These are phyloP conservation scores for Candida orba DNA, from an alignment of 805 yeast species.

Conservation along the genomic window DNA sequence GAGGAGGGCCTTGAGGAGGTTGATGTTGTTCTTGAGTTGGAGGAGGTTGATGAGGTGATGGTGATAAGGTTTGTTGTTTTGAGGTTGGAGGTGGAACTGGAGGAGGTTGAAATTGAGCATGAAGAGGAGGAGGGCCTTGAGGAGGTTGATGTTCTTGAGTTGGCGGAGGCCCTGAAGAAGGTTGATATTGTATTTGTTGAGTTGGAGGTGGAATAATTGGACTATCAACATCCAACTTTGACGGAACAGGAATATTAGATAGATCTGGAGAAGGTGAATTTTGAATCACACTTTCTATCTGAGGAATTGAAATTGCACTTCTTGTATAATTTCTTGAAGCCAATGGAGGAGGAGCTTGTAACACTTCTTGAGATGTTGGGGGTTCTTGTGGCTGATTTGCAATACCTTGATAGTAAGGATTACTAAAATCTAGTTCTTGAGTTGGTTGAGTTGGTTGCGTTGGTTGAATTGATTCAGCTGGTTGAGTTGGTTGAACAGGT, in stretches of 20 bases:
- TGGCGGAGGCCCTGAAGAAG: background rate
- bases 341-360: background rate
- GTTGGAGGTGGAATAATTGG: slow-evolving; percentile 1
- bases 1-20: too few relatives aligned
- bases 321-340: slow-evolving; percentile 2
- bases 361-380: background rate
- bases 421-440: slow-evolving; percentile 8
- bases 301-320: slow-evolving; percentile 8
- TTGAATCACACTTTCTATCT: background rate
- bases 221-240: background rate
- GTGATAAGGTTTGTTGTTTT: too few relatives aligned
- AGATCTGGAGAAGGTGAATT: background rate
- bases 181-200: background rate
- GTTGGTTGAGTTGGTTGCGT: background rate
- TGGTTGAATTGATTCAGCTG: slow-evolving; percentile 5
- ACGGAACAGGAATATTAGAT: too few relatives aligned
- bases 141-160: background rate
- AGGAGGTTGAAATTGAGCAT: background rate
- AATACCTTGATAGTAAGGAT: slow-evolving; percentile 15
- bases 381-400: background rate
- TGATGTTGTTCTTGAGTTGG: background rate
- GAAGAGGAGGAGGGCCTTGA: background rate
- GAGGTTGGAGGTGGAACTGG: background rate
- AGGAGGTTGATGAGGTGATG: background rate
- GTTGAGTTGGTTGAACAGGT: slow-evolving; percentile 1